Evolutionary conservation across 208 protist genomes (phyloP).

Genomic region (Acanthamoeba lugdunensis): DNA sequence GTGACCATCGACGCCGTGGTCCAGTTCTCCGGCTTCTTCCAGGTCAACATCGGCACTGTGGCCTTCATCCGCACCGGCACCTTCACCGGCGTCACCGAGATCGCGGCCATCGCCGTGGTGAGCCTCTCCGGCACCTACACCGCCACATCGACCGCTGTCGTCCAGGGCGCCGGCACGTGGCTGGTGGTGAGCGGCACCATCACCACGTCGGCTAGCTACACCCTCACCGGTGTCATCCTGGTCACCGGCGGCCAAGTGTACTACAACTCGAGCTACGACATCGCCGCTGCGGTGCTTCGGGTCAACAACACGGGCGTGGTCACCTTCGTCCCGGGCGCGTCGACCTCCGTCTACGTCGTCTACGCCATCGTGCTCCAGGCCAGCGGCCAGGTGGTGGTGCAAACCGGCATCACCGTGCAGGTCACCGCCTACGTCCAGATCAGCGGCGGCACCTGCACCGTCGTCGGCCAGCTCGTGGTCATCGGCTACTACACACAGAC

Average conservation of each 20-base stretch:
- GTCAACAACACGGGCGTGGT: constrained; percentile 7
- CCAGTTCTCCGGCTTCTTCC: neutral
- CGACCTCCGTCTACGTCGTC: neutral
- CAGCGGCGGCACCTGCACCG: constrained; percentile 48
- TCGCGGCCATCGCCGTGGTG: constrained; percentile 10
- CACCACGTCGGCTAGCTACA: constrained; percentile 32
- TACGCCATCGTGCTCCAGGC: constrained; percentile 5
- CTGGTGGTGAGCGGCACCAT: constrained; percentile 45
- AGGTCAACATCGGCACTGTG: neutral
- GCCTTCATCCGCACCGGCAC: neutral
- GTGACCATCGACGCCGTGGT: neutral
- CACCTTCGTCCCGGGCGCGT: neutral
- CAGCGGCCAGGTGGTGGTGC: constrained; percentile 11
- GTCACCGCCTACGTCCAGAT: neutral
- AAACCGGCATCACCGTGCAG: neutral
- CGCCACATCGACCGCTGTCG: neutral
- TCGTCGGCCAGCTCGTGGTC: constrained; percentile 14
- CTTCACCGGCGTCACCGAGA: constrained; percentile 8
- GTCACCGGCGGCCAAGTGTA: neutral
- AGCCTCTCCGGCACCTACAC: constrained; percentile 43
- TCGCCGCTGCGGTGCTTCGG: neutral
- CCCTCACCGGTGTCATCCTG: neutral
- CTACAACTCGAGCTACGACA: constrained; percentile 22
- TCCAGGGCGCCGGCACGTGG: constrained; percentile 1
- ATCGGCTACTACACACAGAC: constrained; percentile 18